phyloP scores from a whole-genome alignment of 805 yeast species.

The Myxozyma monticola region DNA sequence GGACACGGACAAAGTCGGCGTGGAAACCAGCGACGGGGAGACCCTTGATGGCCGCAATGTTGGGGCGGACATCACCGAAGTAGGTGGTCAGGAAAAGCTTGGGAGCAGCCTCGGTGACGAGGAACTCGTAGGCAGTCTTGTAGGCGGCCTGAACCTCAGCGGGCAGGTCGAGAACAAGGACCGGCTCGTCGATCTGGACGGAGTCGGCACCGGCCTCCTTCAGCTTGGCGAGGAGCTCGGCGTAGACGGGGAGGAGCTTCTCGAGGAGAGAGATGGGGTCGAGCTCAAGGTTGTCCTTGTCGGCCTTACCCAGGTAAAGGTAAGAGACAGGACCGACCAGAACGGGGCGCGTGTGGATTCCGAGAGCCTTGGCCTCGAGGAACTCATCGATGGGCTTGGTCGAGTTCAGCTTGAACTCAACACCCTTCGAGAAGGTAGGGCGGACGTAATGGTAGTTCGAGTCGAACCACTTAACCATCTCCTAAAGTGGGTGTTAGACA shows the following conservation, averaged over 20 bases:
- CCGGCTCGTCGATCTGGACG: conserved; percentile 98
- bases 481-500: conserved; percentile 37
- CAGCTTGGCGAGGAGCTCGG: conserved; percentile 81
- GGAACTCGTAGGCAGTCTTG: conserved; percentile 81
- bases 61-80: conserved; percentile 98
- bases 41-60: conserved; percentile 81
- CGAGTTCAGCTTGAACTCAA: conserved; percentile 94
- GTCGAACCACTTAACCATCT: conserved; percentile 99
- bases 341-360: conserved; percentile 97
- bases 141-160: conserved; percentile 78
- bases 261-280: conserved; percentile 88
- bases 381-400: conserved; percentile 96
- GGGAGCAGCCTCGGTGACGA: conserved; percentile 71
- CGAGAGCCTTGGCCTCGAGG: conserved; percentile 95
- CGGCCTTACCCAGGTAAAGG: conserved; percentile 95
- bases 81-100: conserved; percentile 83
- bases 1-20: conserved; percentile 93
- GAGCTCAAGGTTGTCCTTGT: conserved; percentile 93
- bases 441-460: conserved; percentile 99
- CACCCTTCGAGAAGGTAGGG: conserved; percentile 95
- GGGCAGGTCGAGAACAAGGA: conserved; percentile 90
- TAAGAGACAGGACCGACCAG: conserved; percentile 94
- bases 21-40: conserved; percentile 95
- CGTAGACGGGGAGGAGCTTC: conserved; percentile 90
- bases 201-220: conserved; percentile 91